phyloP scores from a whole-genome alignment of 441 rosid species.

The Populus tomentosa region DNA sequence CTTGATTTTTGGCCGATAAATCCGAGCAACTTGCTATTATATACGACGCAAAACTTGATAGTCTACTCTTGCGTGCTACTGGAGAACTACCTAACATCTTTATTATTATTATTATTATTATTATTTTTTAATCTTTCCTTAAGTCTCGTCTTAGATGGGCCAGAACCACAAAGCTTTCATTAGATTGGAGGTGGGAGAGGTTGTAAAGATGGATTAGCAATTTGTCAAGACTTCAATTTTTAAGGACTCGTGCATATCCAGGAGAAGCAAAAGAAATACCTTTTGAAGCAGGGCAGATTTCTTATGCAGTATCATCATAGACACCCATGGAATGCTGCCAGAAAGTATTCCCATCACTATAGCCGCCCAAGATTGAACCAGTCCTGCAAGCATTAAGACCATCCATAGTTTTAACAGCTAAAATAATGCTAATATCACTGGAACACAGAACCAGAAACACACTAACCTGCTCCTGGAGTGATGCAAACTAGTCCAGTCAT shows the following conservation, averaged over 20 bases:
- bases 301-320: conserved; percentile 91
- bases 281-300: conserved; percentile 53
- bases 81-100: not conserved
- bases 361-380: conserved; percentile 91
- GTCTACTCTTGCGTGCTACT: not conserved
- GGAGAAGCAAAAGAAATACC: conserved; percentile 25
- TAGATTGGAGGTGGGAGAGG: not conserved
- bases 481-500: conserved; percentile 79
- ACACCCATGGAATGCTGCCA: conserved; percentile 84
- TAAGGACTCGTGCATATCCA: not conserved
- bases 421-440: not conserved
- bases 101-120: not conserved
- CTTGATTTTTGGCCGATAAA: not conserved
- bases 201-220: not conserved
- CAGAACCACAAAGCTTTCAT: not conserved
- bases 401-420: not conserved
- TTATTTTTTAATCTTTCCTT: too few relatives aligned
- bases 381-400: conserved; percentile 29
- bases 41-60: not conserved
- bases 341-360: conserved; percentile 61
- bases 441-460: not conserved
- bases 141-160: not conserved
- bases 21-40: not conserved
- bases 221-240: not conserved
- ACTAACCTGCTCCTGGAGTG: conserved; percentile 79